Percentiles rank a stretch among this genome's conserved stretches.
Conservation (phyloP, 2,329 filamentous ascomycete species). For the Penicillium sp. region DNA sequence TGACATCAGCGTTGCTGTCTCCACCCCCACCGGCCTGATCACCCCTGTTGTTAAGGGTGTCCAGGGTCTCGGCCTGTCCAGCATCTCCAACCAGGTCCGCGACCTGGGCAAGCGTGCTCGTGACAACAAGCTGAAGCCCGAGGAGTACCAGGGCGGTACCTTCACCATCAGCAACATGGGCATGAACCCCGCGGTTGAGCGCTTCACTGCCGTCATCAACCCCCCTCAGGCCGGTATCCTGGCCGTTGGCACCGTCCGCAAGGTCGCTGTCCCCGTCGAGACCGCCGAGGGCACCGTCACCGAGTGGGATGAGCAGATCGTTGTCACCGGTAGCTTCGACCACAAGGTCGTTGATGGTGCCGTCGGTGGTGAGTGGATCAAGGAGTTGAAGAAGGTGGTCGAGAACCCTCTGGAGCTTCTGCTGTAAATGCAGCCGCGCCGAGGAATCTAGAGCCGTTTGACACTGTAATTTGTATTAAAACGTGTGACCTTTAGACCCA, state of each 20-base stretch:
- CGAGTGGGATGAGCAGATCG: constrained; percentile 96
- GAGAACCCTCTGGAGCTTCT: constrained; percentile 96
- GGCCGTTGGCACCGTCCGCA: constrained; percentile 89
- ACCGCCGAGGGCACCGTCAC: constrained; percentile 76
- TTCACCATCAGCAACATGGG: constrained; percentile 99
- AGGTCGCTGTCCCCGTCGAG: constrained; percentile 86
- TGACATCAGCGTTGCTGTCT: constrained; percentile 92
- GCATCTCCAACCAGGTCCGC: constrained; percentile 87
- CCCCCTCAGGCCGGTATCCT: constrained; percentile 95
- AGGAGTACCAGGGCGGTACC: constrained; percentile 98
- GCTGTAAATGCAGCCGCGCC: constrained; percentile 57
- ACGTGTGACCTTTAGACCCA: constrained; percentile 27
- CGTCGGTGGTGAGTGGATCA: constrained; percentile 94
- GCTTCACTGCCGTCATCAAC: constrained; percentile 99
- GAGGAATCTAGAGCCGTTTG: constrained; percentile 1
- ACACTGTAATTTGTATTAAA: constrained; percentile 40
- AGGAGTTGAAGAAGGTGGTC: constrained; percentile 93
- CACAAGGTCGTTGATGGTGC: constrained; percentile 98
- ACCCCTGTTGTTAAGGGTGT: constrained; percentile 94
- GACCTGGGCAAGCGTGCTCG: constrained; percentile 94
- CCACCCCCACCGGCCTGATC: constrained; percentile 90
- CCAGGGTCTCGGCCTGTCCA: constrained; percentile 78
- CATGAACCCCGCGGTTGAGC: constrained; percentile 95
- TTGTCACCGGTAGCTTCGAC: constrained; percentile 93
- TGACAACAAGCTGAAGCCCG: constrained; percentile 97